A percentile compares a stretch with the other conserved stretches of the same genome.
Conservation (phyloP, 306 rosid genomes). For the Vicia sativa region DNA sequence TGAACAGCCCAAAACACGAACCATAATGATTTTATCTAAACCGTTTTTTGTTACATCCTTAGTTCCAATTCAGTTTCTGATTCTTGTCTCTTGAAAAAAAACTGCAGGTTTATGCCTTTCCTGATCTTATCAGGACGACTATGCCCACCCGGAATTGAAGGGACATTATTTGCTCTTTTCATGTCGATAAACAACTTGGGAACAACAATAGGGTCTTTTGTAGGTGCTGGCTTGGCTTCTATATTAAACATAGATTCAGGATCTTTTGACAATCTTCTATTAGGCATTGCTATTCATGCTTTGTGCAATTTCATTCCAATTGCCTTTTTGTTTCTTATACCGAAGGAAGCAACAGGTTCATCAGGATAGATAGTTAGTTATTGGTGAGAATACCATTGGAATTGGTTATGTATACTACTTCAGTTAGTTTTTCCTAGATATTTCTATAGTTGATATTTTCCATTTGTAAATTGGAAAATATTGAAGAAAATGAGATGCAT, state of each 20-base stretch:
- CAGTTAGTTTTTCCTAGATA: constrained; percentile 14
- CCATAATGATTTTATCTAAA: constrained; percentile 13
- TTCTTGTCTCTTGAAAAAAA: background rate
- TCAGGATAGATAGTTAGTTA: constrained; percentile 47
- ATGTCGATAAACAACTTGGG: constrained; percentile 91
- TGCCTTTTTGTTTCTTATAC: constrained; percentile 75
- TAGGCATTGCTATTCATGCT: constrained; percentile 64
- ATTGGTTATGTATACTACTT: constrained; percentile 20
- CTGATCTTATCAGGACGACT: constrained; percentile 80
- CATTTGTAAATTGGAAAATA: constrained; percentile 35
- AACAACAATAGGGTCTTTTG: constrained; percentile 64
- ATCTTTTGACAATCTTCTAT: constrained; percentile 72
- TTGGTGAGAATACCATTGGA: constrained; percentile 14
- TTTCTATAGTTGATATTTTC: constrained; percentile 33
- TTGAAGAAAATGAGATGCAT: constrained; percentile 18
- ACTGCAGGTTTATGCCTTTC: constrained; percentile 89
- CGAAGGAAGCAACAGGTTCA: constrained; percentile 79
- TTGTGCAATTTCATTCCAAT: constrained; percentile 73
- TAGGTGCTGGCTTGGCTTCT: constrained; percentile 79
- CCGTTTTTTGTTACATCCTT: constrained; percentile 1
- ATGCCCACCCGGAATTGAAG: constrained; percentile 94
- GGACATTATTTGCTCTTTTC: constrained; percentile 85
- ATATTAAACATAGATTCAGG: constrained; percentile 71
- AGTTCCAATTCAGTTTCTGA: constrained; percentile 11
- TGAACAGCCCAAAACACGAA: background rate